Conservation (phyloP, 2,329 filamentous ascomycete genomes). For the Pseudogymnoascus sp. region DNA sequence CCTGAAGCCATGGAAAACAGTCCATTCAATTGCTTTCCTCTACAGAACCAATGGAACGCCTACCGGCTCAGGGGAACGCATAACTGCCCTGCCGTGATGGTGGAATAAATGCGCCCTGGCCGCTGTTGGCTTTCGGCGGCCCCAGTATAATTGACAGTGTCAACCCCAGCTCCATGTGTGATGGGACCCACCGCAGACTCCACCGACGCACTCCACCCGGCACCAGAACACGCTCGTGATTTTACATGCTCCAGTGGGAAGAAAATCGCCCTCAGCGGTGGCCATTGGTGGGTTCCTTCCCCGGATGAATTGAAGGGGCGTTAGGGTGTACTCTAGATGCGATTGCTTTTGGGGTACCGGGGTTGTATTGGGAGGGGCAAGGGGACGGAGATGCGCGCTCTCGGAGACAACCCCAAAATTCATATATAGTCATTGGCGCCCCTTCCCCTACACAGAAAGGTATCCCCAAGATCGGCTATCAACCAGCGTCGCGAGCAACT, state of each 20-base stretch:
- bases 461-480: not conserved
- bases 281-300: not conserved
- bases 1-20: not conserved
- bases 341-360: not conserved
- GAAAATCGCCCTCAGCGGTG: not conserved
- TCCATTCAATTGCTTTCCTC: not conserved
- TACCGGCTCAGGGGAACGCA: not conserved
- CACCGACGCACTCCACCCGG: not conserved
- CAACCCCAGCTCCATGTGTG: not conserved
- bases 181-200: not conserved
- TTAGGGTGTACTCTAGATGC: not conserved
- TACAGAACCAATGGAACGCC: not conserved
- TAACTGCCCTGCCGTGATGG: not conserved
- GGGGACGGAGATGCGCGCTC: not conserved
- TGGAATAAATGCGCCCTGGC: not conserved
- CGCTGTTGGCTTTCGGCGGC: not conserved
- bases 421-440: not conserved
- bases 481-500: not conserved
- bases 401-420: not conserved
- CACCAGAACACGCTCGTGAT: constrained; percentile 1
- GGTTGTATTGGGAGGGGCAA: not conserved
- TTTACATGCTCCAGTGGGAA: not conserved
- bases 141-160: not conserved
- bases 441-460: not conserved
- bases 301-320: not conserved